Evolutionary conservation across 768 basidiomycete species (phyloP).

Genomic region (Suillus subluteus): DNA sequence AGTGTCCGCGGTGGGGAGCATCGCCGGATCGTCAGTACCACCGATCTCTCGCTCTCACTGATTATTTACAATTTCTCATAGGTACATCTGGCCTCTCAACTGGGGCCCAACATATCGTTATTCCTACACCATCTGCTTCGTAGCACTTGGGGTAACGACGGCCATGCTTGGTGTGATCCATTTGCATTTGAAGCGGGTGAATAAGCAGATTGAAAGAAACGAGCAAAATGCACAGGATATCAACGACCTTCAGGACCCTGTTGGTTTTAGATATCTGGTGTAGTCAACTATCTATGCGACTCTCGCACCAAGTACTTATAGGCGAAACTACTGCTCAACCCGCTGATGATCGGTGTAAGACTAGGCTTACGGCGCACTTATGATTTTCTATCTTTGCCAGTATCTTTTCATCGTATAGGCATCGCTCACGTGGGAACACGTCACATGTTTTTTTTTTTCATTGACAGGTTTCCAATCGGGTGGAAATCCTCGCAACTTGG

Average conservation of each 20-base stretch:
- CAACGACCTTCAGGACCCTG: background rate
- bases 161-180: constrained; percentile 51
- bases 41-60: constrained; percentile 5
- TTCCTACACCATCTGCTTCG: constrained; percentile 72
- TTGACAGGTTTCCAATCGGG: background rate
- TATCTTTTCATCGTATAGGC: too few species aligned
- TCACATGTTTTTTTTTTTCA: too few species aligned
- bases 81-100: constrained; percentile 61
- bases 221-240: constrained; percentile 23
- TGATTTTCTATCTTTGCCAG: too few species aligned
- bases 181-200: constrained; percentile 42
- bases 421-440: too few species aligned
- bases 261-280: constrained; percentile 9
- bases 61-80: constrained; percentile 18
- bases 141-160: constrained; percentile 52
- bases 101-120: constrained; percentile 71
- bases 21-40: constrained; percentile 69
- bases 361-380: too few species aligned
- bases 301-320: background rate
- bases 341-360: background rate
- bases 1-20: constrained; percentile 78
- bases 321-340: background rate
- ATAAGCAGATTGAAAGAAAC: constrained; percentile 38
- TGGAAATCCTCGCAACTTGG: background rate
- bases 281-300: background rate